phyloP scores from a whole-genome alignment of 2,329 filamentous ascomycete species.

The Cladosporium sp. region DNA sequence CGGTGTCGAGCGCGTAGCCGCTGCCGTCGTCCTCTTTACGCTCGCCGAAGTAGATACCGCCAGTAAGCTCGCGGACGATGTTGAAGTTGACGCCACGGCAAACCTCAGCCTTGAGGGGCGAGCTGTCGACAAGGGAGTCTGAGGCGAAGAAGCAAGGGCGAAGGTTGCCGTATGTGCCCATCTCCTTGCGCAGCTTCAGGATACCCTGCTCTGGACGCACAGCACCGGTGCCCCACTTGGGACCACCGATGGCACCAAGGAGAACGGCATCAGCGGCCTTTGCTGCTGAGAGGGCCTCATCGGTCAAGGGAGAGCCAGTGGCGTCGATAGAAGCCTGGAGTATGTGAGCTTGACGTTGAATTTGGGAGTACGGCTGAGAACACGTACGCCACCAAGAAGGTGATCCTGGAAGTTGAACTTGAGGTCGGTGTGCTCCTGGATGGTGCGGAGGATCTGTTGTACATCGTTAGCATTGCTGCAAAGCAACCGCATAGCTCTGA shows the following conservation, averaged over 20 bases:
- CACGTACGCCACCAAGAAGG: slow-evolving; percentile 83
- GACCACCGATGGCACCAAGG: slow-evolving; percentile 92
- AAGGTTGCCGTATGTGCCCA: slow-evolving; percentile 92
- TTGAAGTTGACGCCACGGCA: slow-evolving; percentile 89
- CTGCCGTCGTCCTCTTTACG: slow-evolving; percentile 77
- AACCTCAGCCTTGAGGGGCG: slow-evolving; percentile 82
- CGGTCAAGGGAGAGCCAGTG: slow-evolving; percentile 75
- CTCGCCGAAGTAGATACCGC: slow-evolving; percentile 94
- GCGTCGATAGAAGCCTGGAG: slow-evolving; percentile 82
- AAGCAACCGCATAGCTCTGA: background rate
- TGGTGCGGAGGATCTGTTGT: slow-evolving; percentile 70
- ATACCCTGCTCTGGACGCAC: slow-evolving; percentile 93
- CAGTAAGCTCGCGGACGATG: slow-evolving; percentile 88
- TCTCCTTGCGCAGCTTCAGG: slow-evolving; percentile 86
- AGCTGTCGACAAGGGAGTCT: slow-evolving; percentile 77
- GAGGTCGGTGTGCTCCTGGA: slow-evolving; percentile 72
- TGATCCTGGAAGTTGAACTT: slow-evolving; percentile 91
- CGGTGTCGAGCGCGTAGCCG: slow-evolving; percentile 76
- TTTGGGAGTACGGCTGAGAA: slow-evolving; percentile 2
- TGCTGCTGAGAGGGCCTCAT: slow-evolving; percentile 78
- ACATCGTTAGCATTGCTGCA: slow-evolving; percentile 10
- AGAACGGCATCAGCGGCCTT: slow-evolving; percentile 87
- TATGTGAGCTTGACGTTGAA: slow-evolving; percentile 14
- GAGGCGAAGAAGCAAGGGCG: slow-evolving; percentile 95
- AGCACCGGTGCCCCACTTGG: slow-evolving; percentile 88